These are phyloP conservation scores for Haplosporangium gracile DNA, from an alignment of 192 early-diverging fungal species.

Conservation along the genomic window DNA sequence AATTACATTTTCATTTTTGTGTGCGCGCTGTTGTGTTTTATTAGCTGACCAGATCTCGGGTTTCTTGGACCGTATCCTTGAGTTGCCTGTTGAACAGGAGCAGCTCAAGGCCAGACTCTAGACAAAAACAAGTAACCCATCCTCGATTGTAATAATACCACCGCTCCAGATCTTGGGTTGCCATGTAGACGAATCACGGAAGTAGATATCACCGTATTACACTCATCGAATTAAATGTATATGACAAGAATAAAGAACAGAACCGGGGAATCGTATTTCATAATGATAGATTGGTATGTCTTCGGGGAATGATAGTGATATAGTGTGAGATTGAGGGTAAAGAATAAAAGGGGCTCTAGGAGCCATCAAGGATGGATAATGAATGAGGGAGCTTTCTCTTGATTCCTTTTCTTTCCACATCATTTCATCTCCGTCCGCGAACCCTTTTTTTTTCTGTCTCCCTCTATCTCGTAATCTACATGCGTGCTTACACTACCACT, in stretches of 20 bases:
- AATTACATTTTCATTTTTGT: neutral
- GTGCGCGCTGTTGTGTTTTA: neutral
- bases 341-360: too few relatives aligned
- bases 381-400: neutral
- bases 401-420: neutral
- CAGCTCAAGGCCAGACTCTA: constrained; percentile 19
- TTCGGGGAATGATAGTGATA: too few relatives aligned
- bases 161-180: neutral
- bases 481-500: neutral
- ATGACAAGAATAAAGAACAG: too few relatives aligned
- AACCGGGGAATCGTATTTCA: too few relatives aligned
- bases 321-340: too few relatives aligned
- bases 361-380: neutral
- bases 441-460: neutral
- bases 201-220: neutral
- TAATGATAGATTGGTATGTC: too few relatives aligned
- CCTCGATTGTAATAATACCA: neutral
- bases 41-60: constrained; percentile 26
- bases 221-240: too few relatives aligned
- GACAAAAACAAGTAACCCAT: neutral
- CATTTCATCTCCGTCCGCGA: neutral
- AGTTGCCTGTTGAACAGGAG: neutral
- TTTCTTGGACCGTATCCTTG: constrained; percentile 15
- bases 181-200: neutral
- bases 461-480: neutral